Evolutionary conservation across 164 flowering plant species (phyloP).

Genomic region (Houttuynia cordata): DNA sequence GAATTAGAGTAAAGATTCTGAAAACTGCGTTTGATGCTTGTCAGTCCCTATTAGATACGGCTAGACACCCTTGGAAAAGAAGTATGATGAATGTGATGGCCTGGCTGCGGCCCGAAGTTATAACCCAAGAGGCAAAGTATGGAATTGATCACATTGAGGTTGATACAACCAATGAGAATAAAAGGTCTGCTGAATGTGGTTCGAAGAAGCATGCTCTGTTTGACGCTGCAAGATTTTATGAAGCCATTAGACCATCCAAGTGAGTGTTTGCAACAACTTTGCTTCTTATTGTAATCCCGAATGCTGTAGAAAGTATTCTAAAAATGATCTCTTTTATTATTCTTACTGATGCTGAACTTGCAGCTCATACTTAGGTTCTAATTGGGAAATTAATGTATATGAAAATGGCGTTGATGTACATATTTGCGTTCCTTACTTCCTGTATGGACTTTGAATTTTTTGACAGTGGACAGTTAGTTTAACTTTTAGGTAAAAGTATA

Average conservation of each 20-base stretch:
- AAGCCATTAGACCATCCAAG: slow-evolving; percentile 92
- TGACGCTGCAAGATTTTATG: slow-evolving; percentile 64
- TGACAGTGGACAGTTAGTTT: no score
- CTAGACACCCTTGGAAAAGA: slow-evolving; percentile 62
- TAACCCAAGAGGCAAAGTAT: slow-evolving; percentile 55
- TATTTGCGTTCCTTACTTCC: no score
- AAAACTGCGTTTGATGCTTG: slow-evolving; percentile 56
- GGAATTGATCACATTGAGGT: slow-evolving; percentile 20
- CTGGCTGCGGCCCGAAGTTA: slow-evolving; percentile 85
- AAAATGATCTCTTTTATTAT: no score
- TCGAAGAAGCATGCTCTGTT: slow-evolving; percentile 26
- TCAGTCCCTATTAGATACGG: slow-evolving; percentile 48
- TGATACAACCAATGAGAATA: slow-evolving; percentile 9
- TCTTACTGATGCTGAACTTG: no score
- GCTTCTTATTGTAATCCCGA: no score
- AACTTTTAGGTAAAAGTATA: no score
- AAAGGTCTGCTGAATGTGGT: slow-evolving; percentile 9
- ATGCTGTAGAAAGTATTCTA: no score
- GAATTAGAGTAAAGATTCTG: slow-evolving; percentile 64
- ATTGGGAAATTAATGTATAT: no score
- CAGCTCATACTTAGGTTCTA: no score
- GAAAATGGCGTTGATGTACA: no score
- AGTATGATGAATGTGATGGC: slow-evolving; percentile 86
- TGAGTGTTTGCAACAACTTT: slow-evolving; percentile 24
- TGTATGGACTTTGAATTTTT: no score